Evolutionary conservation across 208 protist genomes (phyloP), one percentile per base, ranked within the genome.

Genomic region (Leptomonas seymouri): DNA sequence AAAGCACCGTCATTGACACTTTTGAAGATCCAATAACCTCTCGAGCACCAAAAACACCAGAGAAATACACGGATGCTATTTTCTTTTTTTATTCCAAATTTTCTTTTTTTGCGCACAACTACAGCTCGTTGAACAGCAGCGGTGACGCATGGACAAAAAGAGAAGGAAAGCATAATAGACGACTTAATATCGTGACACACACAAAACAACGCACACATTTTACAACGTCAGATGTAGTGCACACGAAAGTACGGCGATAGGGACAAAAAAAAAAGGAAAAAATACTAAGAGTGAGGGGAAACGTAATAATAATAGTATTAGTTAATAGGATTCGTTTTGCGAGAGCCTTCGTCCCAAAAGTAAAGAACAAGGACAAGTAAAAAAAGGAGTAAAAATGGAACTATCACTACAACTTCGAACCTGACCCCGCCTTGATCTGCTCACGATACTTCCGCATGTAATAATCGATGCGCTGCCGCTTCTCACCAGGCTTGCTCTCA

Each of bases 401-500:
- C n/a, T n/a, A 61, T 30, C 61, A 30, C 50, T 68, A 73, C 58
- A 73, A 30, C 44, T 70, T 68, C 0, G 39, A 31, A 14, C 42
- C 39, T 23, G 57, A 46, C 3, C 56, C 36, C 4, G 65, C 41
- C 31, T 50, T 48, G 23, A 77, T 72, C 23, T 75, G 63, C 20
- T 57, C 42, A 15, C 67, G 34, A 20, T 75, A 78, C 59, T 60
- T 39, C 15, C 55, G 20, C n/a, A 76, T 56, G 58, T 73, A 77
- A 27, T 67, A 16, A 23, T 74, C 39, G 27, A 74, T 15, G 20
- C 28, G 57, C 28, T 66, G 7, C n/a, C 66, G 73, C 34, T 83
- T 83, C 44, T 76, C 78, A 23, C 76, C 69, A 15, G 59, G 31
- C 48, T 74, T 46, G 51, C 74, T 74, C 50, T 83, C 65, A n/a